Evolutionary conservation across 176 grass and related monocot genomes (phyloP).

Genomic region (bread wheat (Triticum aestivum)): IWGSC_CS_RefSeq_v2.1 NC_057797.1:625145178-625145677

Average conservation of each 20-base stretch:
- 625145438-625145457: background rate
- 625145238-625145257: too few relatives aligned
- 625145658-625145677: background rate
- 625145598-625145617: background rate
- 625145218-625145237: too few relatives aligned
- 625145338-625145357: background rate
- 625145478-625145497: background rate
- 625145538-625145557: background rate
- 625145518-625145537: background rate
- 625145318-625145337: slow-evolving; percentile 17
- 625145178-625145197: too few relatives aligned
- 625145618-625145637: background rate
- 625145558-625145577: slow-evolving; percentile 5
- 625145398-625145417: background rate
- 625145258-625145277: background rate
- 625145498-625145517: background rate
- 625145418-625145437: background rate
- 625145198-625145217: too few relatives aligned
- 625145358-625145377: background rate
- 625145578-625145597: background rate
- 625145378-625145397: background rate
- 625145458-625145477: background rate
- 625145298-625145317: background rate
- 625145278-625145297: background rate
- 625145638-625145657: background rate